Evolutionary conservation across 345 rosid species (phyloP).

Genomic region (Hypericum androsaemum): DNA sequence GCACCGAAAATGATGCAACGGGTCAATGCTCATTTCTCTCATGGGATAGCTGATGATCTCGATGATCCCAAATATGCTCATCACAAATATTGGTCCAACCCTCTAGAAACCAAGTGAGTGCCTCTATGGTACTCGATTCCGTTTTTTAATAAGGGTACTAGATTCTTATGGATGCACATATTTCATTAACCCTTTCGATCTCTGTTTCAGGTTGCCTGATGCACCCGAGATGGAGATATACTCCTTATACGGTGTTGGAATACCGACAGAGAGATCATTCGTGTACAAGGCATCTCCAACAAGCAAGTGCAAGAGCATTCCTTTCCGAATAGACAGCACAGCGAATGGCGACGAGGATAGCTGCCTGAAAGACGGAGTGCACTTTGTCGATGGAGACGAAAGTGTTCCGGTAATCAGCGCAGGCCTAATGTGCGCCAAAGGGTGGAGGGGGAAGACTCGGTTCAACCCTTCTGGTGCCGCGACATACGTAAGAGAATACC

Average conservation of each 20-base stretch:
- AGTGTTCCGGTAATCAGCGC: conserved; percentile 56
- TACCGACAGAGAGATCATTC: conserved; percentile 62
- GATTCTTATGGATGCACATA: background rate
- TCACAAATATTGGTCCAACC: conserved; percentile 72
- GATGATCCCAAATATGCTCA: conserved; percentile 50
- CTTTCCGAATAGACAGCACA: conserved; percentile 48
- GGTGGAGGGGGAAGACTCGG: conserved; percentile 62
- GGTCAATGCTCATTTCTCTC: conserved; percentile 63
- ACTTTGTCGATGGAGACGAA: conserved; percentile 47
- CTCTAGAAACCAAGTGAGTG: conserved; percentile 59
- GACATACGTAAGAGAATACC: conserved; percentile 42
- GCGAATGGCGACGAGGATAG: conserved; percentile 30
- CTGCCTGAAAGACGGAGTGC: conserved; percentile 45
- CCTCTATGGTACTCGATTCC: background rate
- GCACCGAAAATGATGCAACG: conserved; percentile 66
- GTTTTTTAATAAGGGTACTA: too few species aligned
- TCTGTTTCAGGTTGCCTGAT: conserved; percentile 44
- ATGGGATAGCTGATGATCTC: conserved; percentile 58
- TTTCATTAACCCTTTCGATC: background rate
- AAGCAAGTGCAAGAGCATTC: conserved; percentile 48
- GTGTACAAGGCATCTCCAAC: conserved; percentile 42
- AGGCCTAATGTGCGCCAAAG: conserved; percentile 68
- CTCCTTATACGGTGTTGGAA: conserved; percentile 58
- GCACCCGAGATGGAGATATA: conserved; percentile 70
- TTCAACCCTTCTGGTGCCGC: conserved; percentile 55